Base-by-base conservation (phyloP, 2,329 filamentous ascomycete species). In the Lecanicillium sp. region DNA sequence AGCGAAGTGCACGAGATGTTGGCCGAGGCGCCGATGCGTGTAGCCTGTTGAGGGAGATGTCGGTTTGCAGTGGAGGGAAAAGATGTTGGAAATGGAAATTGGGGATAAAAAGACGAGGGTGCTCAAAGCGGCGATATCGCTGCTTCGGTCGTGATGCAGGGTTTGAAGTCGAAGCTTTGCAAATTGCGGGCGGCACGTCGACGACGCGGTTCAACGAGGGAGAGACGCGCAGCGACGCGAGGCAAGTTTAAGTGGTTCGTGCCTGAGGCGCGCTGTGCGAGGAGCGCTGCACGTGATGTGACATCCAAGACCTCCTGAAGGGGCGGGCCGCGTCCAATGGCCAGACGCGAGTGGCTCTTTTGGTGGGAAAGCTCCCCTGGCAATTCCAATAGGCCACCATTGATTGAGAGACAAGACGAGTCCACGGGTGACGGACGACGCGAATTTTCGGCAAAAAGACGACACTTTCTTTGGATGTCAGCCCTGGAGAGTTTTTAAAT, bases 201-300 rank as follows among this genome's bases (percentile, higher is more conserved):
- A 54, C 57, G 64, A 68, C 66, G 66, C 66, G 66, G 53, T 62
- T 37, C 35, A 44, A 33, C 53, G 44, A 50, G 32, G 56, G 58
- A 55, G 56, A 65, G 63, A 67, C 65, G 65, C 65, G 65, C 58
- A 54, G 51, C 44, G 50, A 67, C 65, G 65, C 64, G 64, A 60
- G 61, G 54, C 61, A 66, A 35, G 60, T 65, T 67, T 61, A 67
- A 62, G 56, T 53, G 53, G 53, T 57, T 52, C 50, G 30, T 66
- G 63, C 64, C 64, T 66, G 52, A 66, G 65, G 64, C 55, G 56
- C 48, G 37, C 44, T 45, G 7, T 29, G 15, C 10, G 38, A 30
- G 27, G 38, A 42, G 44, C 30, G 41, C 35, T 38, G 32, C 64
- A 67, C 63, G 64, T 67, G 64, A 66, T 27, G 20, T 20, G 46